Evolutionary conservation across 2,329 filamentous ascomycete genomes (phyloP), one percentile per base, ranked within the genome.

Genomic region (Verticillium dahliae): DNA sequence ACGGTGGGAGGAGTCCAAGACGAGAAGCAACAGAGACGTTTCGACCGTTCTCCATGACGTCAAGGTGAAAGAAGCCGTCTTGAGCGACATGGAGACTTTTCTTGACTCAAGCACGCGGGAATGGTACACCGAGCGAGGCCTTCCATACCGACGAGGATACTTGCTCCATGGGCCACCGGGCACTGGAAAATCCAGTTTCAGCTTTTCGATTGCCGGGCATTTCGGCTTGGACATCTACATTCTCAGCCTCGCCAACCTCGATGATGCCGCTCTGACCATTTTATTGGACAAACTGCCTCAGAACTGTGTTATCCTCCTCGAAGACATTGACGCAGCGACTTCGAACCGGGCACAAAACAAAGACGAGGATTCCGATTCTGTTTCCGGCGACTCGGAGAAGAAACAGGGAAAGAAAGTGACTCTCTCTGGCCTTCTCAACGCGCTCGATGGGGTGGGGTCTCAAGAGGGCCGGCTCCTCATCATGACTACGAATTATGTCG

Each of bases 351-450:
- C 80, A 2, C 80, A 81, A 37, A 80, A 82, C 9, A 67, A 69
- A 4, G 60, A 65, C 13, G 39, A 64, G 52, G 59, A 67, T 65
- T 15, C 64, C 65, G 38, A 72, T 62, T 18, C 31, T n/a, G n/a
- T n/a, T n/a, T n/a, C n/a, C n/a, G n/a, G n/a, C n/a, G n/a, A n/a
- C n/a, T n/a, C n/a, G n/a, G n/a, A n/a, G n/a, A n/a, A n/a, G n/a
- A n/a, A n/a, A n/a, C n/a, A n/a, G n/a, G n/a, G 58, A 22, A 68
- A 66, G 45, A 59, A 59, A 37, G 72, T 95, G 52, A 91, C 89
- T 0, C 81, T 95, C 1, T 92, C 90, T 0, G 90, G 90, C n/a
- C 0, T 95, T 2, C 84, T 95, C 57, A 95, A 95, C 73, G 89
- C 90, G 56, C 87, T 95, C 45, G 90, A 96, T 67, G 90, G 91